Conservation (phyloP, 805 yeast genomes). For the Ogataea nakhonphanomensis region DNA sequence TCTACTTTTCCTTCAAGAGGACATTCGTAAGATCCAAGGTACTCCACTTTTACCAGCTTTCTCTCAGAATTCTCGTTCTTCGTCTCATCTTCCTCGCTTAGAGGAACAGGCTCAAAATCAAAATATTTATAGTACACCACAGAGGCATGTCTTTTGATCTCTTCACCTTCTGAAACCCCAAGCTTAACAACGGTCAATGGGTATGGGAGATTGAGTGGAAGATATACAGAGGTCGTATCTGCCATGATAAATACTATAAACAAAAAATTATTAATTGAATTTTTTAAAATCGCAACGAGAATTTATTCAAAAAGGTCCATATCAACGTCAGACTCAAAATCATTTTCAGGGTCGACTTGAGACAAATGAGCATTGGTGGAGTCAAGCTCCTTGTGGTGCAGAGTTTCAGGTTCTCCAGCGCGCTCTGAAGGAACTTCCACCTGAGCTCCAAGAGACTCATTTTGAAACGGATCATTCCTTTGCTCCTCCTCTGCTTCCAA, state of each 20-base stretch:
- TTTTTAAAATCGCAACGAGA: conserved; percentile 5
- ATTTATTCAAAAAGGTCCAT: conserved; percentile 9
- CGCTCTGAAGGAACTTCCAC: background rate
- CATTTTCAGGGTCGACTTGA: no score
- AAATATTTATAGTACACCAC: conserved; percentile 62
- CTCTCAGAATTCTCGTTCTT: conserved; percentile 38
- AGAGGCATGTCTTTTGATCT: conserved; percentile 49
- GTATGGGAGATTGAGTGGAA: conserved; percentile 63
- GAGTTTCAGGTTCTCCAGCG: no score
- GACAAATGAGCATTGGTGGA: background rate
- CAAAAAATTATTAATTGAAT: conserved; percentile 3
- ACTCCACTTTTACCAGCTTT: conserved; percentile 51
- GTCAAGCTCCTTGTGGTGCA: background rate
- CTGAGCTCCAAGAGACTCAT: background rate
- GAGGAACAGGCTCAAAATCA: conserved; percentile 58
- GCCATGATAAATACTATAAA: conserved; percentile 17
- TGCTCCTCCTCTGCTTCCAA: conserved; percentile 12
- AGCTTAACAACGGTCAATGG: conserved; percentile 64
- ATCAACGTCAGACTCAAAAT: conserved; percentile 6
- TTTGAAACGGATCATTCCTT: background rate
- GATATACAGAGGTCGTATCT: conserved; percentile 43
- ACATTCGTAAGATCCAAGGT: conserved; percentile 73
- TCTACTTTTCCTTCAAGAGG: conserved; percentile 74
- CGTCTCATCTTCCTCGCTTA: conserved; percentile 38
- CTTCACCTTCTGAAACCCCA: conserved; percentile 41